Evolutionary conservation across 164 flowering plant species (phyloP).

Genomic region (Pachysandra terminalis): DNA sequence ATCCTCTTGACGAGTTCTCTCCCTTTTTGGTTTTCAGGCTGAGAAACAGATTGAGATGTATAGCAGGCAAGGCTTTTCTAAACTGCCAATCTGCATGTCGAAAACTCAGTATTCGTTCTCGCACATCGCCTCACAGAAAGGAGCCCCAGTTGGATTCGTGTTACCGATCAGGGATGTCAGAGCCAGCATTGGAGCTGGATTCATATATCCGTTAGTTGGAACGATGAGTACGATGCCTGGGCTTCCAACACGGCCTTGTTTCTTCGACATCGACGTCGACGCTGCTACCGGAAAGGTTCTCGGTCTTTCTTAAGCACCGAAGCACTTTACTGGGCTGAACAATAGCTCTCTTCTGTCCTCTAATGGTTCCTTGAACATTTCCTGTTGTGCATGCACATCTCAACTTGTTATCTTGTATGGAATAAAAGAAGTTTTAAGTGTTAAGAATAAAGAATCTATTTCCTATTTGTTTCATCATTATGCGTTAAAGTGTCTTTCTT

Average conservation of each 20-base stretch:
- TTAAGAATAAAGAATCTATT: not conserved
- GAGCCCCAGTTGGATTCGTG: slow-evolving; percentile 85
- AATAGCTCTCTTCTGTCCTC: too few relatives aligned
- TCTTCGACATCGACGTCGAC: slow-evolving; percentile 89
- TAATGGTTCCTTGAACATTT: too few relatives aligned
- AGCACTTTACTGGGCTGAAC: too few relatives aligned
- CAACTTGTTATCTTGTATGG: too few relatives aligned
- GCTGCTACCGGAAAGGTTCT: slow-evolving; percentile 74
- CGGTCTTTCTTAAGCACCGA: slow-evolving; percentile 68
- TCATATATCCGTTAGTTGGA: slow-evolving; percentile 89
- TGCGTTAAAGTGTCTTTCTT: too few relatives aligned
- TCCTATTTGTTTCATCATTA: too few relatives aligned
- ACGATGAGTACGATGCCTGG: slow-evolving; percentile 99
- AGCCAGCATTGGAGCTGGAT: slow-evolving; percentile 98
- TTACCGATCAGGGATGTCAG: slow-evolving; percentile 90
- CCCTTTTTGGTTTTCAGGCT: slow-evolving; percentile 43
- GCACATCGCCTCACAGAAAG: slow-evolving; percentile 67
- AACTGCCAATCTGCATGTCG: slow-evolving; percentile 95
- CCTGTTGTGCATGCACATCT: too few relatives aligned
- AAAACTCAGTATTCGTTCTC: slow-evolving; percentile 98
- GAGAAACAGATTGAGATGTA: slow-evolving; percentile 98
- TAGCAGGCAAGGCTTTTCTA: slow-evolving; percentile 80
- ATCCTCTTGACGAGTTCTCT: slow-evolving; percentile 4
- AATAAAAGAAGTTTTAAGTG: too few relatives aligned
- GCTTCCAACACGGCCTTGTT: slow-evolving; percentile 95